Conservation (phyloP, 805 yeast genomes). For the Myxozyma nipponensis region DNA sequence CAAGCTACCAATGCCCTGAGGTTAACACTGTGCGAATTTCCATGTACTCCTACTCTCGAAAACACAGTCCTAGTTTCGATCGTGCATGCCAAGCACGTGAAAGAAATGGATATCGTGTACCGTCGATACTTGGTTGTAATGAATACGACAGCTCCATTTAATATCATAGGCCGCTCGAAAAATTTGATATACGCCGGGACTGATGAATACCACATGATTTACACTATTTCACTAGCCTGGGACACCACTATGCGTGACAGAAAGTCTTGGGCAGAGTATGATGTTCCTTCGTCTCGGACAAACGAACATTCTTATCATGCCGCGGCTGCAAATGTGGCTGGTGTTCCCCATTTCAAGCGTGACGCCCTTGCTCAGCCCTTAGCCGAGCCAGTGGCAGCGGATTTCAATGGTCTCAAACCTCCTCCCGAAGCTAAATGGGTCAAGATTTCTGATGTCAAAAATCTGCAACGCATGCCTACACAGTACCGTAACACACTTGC, state of each 20-base stretch:
- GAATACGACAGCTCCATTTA: conserved; percentile 15
- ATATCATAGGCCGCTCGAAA: conserved; percentile 6
- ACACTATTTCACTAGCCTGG: conserved; percentile 11
- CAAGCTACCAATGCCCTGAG: conserved; percentile 13
- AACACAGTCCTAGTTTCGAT: conserved; percentile 9
- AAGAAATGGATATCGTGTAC: conserved; percentile 4
- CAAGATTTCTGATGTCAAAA: not conserved
- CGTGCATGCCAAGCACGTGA: conserved; percentile 6
- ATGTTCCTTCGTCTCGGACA: not conserved
- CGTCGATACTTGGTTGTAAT: conserved; percentile 10
- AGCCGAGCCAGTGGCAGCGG: not conserved
- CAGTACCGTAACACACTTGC: conserved; percentile 11
- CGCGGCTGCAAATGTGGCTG: not conserved
- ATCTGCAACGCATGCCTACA: not conserved
- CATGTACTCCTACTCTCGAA: conserved; percentile 11
- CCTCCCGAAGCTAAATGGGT: conserved; percentile 3
- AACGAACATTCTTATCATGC: not conserved
- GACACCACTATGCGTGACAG: conserved; percentile 6
- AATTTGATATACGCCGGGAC: conserved; percentile 14
- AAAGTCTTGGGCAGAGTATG: conserved; percentile 6
- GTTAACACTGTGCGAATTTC: conserved; percentile 9
- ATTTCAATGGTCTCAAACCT: not conserved
- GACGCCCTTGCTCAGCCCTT: not conserved
- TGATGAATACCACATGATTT: conserved; percentile 10
- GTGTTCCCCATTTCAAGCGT: not conserved